A percentile compares a stretch with the other conserved stretches of the same genome.
Evolutionary conservation across 129 eudicot genomes (phyloP).

Genomic region (Gnaphalium uliginosum): DNA sequence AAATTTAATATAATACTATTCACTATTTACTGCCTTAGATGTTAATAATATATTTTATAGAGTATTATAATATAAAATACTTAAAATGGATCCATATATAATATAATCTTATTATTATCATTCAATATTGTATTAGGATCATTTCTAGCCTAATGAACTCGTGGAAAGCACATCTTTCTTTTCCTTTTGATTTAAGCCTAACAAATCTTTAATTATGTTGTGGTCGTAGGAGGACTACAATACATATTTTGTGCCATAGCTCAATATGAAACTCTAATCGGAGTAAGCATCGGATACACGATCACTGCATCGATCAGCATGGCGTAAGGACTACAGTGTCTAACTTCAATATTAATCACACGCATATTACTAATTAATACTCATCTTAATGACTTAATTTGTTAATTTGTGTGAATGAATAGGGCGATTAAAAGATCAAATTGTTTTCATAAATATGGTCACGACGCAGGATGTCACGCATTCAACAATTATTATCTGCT

Average conservation of each 20-base stretch:
- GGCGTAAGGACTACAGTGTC: slow-evolving; percentile 53
- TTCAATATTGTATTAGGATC: neutral
- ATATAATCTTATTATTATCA: no score
- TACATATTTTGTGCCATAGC: slow-evolving; percentile 43
- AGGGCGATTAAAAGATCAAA: slow-evolving; percentile 63
- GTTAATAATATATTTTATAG: no score
- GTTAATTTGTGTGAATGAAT: neutral
- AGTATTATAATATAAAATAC: no score
- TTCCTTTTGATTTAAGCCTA: neutral
- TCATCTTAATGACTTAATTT: neutral
- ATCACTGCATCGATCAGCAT: slow-evolving; percentile 71
- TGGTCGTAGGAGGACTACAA: slow-evolving; percentile 47
- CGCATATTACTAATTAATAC: no score
- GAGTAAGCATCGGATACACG: slow-evolving; percentile 60
- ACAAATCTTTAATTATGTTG: neutral
- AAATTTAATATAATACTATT: no score
- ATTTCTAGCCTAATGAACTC: neutral
- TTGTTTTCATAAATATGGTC: slow-evolving; percentile 50
- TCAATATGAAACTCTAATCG: slow-evolving; percentile 55
- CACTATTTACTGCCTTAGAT: no score
- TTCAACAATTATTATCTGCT: slow-evolving; percentile 42
- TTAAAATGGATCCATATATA: no score
- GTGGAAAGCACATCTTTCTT: neutral
- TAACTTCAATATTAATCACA: no score
- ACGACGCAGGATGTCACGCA: slow-evolving; percentile 36